Conservation (phyloP, 352 stramenopile species). For the Globisporangium solare region DNA sequence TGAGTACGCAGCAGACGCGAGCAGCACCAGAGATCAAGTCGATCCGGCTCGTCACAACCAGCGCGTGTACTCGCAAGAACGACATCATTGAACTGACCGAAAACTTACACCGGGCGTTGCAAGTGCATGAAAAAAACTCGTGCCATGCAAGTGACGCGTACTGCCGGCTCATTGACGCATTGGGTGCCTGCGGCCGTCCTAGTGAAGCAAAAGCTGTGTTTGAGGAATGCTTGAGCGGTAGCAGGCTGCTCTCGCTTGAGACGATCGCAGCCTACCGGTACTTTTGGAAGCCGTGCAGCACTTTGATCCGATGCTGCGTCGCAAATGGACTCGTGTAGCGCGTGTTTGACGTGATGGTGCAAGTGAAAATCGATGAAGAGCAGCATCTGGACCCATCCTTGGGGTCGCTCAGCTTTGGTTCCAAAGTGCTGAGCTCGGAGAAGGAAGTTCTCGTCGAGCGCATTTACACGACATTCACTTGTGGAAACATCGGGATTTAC, state of each 20-base stretch:
- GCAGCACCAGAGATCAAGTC: slow-evolving; percentile 15
- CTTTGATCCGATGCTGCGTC: slow-evolving; percentile 35
- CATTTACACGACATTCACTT: slow-evolving; percentile 41
- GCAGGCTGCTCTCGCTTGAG: slow-evolving; percentile 23
- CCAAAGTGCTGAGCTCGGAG: slow-evolving; percentile 26
- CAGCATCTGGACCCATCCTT: slow-evolving; percentile 30
- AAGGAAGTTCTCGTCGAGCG: slow-evolving; percentile 35
- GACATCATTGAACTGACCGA: slow-evolving; percentile 20
- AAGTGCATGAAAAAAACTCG: slow-evolving; percentile 18
- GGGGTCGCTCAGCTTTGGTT: slow-evolving; percentile 25
- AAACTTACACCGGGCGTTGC: slow-evolving; percentile 16
- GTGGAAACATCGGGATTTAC: slow-evolving; percentile 36
- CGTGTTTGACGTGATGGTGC: slow-evolving; percentile 39
- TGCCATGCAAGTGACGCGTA: slow-evolving; percentile 22
- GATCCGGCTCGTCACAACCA: slow-evolving; percentile 38
- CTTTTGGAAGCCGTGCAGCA: slow-evolving; percentile 41
- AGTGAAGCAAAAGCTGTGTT: slow-evolving; percentile 48
- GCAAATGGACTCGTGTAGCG: slow-evolving; percentile 37
- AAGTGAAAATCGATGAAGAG: slow-evolving; percentile 39
- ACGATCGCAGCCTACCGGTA: slow-evolving; percentile 19
- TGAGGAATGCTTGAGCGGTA: slow-evolving; percentile 34
- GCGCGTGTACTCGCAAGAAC: slow-evolving; percentile 23
- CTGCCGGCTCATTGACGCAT: slow-evolving; percentile 32
- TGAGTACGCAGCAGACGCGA: slow-evolving; percentile 4
- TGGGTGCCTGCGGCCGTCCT: slow-evolving; percentile 29